Conservation (phyloP, 768 basidiomycete species). For the Melanogaster broomeanus region DNA sequence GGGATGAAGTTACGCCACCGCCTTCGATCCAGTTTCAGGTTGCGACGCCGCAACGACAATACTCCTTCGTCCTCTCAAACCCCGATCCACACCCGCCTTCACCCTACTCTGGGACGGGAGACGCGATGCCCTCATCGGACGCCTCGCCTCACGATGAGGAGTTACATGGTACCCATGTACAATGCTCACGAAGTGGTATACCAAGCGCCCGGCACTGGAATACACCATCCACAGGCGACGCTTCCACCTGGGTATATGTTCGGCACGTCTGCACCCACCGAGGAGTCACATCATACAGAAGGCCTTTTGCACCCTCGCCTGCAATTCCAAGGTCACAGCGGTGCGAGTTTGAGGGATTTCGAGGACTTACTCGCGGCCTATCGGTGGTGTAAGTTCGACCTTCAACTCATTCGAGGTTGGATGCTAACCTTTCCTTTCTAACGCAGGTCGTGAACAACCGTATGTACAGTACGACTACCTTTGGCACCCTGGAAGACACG, state of each 20-base stretch:
- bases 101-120: slow-evolving; percentile 10
- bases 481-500: slow-evolving; percentile 27
- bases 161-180: neutral
- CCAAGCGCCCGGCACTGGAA: neutral
- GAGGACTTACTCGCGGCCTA: slow-evolving; percentile 36
- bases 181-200: neutral
- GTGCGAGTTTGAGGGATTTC: slow-evolving; percentile 31
- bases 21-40: slow-evolving; percentile 13
- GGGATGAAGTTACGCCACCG: slow-evolving; percentile 10
- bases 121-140: neutral
- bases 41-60: slow-evolving; percentile 21
- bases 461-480: slow-evolving; percentile 34
- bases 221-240: neutral
- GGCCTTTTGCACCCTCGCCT: slow-evolving; percentile 34
- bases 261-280: slow-evolving; percentile 19
- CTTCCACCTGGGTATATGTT: slow-evolving; percentile 6
- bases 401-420: neutral
- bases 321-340: slow-evolving; percentile 21
- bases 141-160: neutral
- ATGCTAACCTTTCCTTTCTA: neutral
- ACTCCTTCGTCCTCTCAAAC: slow-evolving; percentile 34
- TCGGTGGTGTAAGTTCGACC: slow-evolving; percentile 27
- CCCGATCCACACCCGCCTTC: slow-evolving; percentile 29
- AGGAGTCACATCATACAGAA: slow-evolving; percentile 24
- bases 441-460: slow-evolving; percentile 30